Evolutionary conservation across 371 early-diverging fungal species (phyloP), one percentile per base, ranked within the genome.

Genomic region (Actinomucor elegans): DNA sequence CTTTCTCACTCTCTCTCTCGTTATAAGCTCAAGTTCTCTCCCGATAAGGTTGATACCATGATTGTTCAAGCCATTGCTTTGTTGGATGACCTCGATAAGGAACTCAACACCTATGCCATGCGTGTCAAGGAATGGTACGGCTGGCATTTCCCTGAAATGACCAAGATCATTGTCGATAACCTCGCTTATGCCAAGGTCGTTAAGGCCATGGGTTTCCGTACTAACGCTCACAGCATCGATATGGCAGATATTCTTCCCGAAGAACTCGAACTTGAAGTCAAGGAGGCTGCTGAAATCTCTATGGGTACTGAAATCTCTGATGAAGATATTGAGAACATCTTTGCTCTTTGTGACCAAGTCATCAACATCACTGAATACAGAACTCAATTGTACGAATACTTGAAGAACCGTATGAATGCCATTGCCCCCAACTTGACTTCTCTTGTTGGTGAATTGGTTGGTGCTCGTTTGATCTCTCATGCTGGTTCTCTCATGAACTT

Each of bases 81-180:
- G 36, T 75, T 96, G 57, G 95, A 96, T 61, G 94, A 96, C 66
- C 80, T 96, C 44, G 96, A 95, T 78, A 94, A 93, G 77, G 97
- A 96, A 77, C 86, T 96, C 61, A 97, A 97, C 83, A 92, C 93
- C 12, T 95, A 96, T 68, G 85, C 91, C n/a, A 98, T 98, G 99
- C 89, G 96, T 68, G 86, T 94, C 61, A 93, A 88, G 82, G 95
- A 94, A 74, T 94, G 94, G 94, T 94, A 93, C 57, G 90, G 93
- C 36, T 88, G 91, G 87, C 94, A 95, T 63, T 94, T 95, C 84
- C 94, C 94, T 34, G 94, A 94, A 77, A 84, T 96, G 78, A 82
- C 80, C 67, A 82, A 80, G 67, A 77, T 91, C 38, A 71, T 93
- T 62, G 83, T 80, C 55, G 90, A 90, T 63, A 91, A 91, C 69